A percentile compares a stretch with the other conserved stretches of the same genome.
Conservation (phyloP, 345 rosid genomes). For the Atalantia buxifolia region DNA sequence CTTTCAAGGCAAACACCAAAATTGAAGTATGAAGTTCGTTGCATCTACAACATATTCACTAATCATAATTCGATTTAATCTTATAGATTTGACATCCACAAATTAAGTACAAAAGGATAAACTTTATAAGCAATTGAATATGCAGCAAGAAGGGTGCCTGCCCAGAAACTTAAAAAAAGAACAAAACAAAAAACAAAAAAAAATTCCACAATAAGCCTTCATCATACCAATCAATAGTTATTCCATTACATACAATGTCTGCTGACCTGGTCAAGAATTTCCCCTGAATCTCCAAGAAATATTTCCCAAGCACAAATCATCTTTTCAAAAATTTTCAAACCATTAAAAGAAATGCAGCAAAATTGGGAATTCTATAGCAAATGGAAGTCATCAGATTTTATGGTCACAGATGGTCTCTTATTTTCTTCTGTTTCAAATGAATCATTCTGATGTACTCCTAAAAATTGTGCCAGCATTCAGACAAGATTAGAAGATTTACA, state of each 20-base stretch:
- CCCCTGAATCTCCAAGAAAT: background rate
- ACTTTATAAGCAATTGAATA: background rate
- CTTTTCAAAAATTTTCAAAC: background rate
- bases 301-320: constrained; percentile 1
- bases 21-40: background rate
- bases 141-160: background rate
- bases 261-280: constrained; percentile 17
- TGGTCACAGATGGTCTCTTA: constrained; percentile 17
- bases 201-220: background rate
- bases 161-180: background rate
- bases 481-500: constrained; percentile 32
- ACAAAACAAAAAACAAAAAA: background rate
- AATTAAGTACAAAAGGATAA: background rate
- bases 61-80: background rate
- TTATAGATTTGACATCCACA: background rate
- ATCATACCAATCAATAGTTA: background rate
- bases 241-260: background rate
- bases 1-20: background rate
- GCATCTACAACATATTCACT: background rate
- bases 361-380: constrained; percentile 6
- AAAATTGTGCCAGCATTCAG: constrained; percentile 22
- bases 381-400: background rate
- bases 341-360: background rate
- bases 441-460: constrained; percentile 17
- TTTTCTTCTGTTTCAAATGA: constrained; percentile 25